phyloP scores from a whole-genome alignment of 1,284 basidiomycete species.

The Rhodotorula sp. region DNA sequence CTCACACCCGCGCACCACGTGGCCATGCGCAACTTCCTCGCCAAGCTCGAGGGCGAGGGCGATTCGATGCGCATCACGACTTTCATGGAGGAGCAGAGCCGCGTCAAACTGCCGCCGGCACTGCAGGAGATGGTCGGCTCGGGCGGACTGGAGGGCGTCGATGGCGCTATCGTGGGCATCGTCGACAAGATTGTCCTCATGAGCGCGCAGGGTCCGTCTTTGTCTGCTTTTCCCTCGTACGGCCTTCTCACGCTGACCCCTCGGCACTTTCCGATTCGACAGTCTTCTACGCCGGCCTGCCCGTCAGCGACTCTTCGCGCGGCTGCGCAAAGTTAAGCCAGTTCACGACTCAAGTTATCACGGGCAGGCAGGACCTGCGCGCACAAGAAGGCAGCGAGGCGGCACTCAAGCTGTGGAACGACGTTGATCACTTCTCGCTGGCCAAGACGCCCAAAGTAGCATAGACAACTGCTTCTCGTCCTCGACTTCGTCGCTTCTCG shows the following conservation, averaged over 20 bases:
- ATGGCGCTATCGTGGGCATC: slow-evolving; percentile 44
- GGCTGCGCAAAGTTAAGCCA: slow-evolving; percentile 43
- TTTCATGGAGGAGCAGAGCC: slow-evolving; percentile 14
- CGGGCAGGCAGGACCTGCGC: slow-evolving; percentile 8
- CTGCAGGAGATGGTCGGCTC: slow-evolving; percentile 5
- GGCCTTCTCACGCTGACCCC: neutral
- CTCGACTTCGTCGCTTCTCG: neutral
- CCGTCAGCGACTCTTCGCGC: slow-evolving; percentile 14
- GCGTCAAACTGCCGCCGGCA: slow-evolving; percentile 12
- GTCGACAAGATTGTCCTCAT: slow-evolving; percentile 45
- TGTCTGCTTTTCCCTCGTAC: neutral
- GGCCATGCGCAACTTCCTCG: slow-evolving; percentile 40
- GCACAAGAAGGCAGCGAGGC: neutral
- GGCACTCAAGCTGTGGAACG: slow-evolving; percentile 15
- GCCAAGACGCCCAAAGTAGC: neutral
- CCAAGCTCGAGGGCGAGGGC: slow-evolving; percentile 20
- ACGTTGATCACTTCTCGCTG: slow-evolving; percentile 12
- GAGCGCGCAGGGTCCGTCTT: slow-evolving; percentile 27
- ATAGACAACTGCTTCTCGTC: neutral
- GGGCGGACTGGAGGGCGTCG: slow-evolving; percentile 29
- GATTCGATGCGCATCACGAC: slow-evolving; percentile 26
- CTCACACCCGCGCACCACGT: slow-evolving; percentile 44
- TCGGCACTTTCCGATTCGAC: neutral
- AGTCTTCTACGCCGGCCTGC: slow-evolving; percentile 43
- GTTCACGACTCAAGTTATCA: slow-evolving; percentile 45